Evolutionary conservation across 2,329 filamentous ascomycete species (phyloP), one percentile per base, ranked within the genome.

Genomic region (Zarea fungicola): DNA sequence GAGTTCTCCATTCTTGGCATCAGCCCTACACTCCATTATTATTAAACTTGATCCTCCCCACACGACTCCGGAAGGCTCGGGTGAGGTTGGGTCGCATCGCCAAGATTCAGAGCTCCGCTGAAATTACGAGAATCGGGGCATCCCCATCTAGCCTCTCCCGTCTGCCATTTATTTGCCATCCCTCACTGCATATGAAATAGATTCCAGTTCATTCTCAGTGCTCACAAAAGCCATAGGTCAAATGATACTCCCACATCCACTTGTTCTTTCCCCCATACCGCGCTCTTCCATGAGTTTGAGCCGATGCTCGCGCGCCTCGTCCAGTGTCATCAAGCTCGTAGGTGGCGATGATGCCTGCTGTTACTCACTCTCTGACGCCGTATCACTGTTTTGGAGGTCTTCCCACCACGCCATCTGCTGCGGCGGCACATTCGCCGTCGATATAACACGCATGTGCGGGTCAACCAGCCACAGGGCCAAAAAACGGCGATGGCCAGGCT

Each of bases 401-500:
- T 29, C 19, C 60, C 58, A 67, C 62, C 63, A 67, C 14, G 54
- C 55, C 5, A 51, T 53, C 37, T 65, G 62, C 44, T 67, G 65
- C 0, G 64, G 64, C 1, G 62, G 65, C 0, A 67, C 60, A 8
- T 66, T 68, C 1, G 56, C 62, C 1, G 65, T 67, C 21, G 54
- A 60, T 25, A 65, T 58, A n/a, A 42, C 26, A 18, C 40, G 40
- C 6, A 22, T 18, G 25, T 32, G 29, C 19, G 77, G 78, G 45
- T 81, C 76, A 0, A 81, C 71, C 0, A 81, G 67, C 60, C 73
- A 81, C 3, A 81, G 60, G 0, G 73, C 73, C 2, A 81, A 63
- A 37, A 80, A 74, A 32, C 75, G 72, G 0, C 75, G 65, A 53
- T 79, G 72, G 0, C 78, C 78, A 0, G 74, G 68, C 49, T 68